Percentiles rank a stretch among this genome's conserved stretches.
phyloP scores from a whole-genome alignment of 108 stramenopile species.

The Nitzschia inconspicua region DNA sequence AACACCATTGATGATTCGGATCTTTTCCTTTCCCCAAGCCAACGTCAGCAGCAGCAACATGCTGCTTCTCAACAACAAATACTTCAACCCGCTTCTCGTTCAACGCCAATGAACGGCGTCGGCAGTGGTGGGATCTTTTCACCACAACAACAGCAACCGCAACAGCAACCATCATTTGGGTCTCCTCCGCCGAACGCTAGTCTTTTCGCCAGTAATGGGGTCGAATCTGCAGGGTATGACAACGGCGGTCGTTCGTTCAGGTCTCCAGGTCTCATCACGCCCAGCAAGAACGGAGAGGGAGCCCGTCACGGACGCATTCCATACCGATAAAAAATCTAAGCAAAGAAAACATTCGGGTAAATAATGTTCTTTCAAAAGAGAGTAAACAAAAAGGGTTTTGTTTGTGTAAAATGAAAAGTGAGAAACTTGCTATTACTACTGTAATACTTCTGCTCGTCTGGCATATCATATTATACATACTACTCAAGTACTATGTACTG shows the following conservation, averaged over 20 bases:
- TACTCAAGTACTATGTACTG: no score
- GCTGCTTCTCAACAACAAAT: no score
- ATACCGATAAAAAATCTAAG: conserved; percentile 9
- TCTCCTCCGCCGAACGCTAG: conserved; percentile 9
- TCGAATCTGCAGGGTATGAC: no score
- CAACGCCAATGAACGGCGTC: neutral
- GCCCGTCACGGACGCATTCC: conserved; percentile 33
- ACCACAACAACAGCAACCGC: neutral
- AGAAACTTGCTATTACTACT: no score
- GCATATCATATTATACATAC: no score
- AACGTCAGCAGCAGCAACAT: neutral
- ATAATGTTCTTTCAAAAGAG: no score
- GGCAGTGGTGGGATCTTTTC: neutral
- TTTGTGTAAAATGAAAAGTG: no score
- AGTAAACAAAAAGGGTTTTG: no score
- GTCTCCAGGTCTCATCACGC: conserved; percentile 27
- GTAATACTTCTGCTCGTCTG: no score
- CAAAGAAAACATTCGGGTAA: neutral
- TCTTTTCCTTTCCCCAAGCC: neutral
- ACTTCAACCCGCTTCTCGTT: neutral
- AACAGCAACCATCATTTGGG: conserved; percentile 5
- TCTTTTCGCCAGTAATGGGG: no score
- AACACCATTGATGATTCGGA: conserved; percentile 1
- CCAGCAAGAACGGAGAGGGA: conserved; percentile 40
- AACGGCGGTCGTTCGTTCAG: neutral